Evolutionary conservation across 2,329 filamentous ascomycete genomes (phyloP), one percentile per base, ranked within the genome.

Genomic region (Capronia americana): DNA sequence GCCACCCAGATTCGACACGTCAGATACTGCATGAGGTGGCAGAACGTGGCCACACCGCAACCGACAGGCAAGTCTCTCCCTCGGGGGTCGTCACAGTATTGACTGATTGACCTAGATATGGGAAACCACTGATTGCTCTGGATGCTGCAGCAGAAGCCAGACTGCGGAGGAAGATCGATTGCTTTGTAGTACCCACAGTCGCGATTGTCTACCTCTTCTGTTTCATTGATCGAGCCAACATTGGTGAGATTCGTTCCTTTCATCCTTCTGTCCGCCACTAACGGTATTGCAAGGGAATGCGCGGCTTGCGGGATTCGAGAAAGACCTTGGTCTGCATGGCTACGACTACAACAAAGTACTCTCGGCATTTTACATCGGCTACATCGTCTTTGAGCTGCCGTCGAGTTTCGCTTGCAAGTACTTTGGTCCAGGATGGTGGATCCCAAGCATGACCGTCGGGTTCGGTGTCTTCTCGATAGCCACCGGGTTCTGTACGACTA

Each of bases 351-450:
- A 92, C 73, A 78, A 78, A 28, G 80, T 91, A 1, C 81, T 92
- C 2, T 88, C 88, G 10, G 75, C 88, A 69, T 92, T 92, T 78
- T 92, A 90, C 77, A 82, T 92, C 74, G 86, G 86, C 7, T 92
- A 92, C 76, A 91, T 92, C 71, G 28, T 92, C 54, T 90, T 90
- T 70, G 87, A 92, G 75, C 89, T 92, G 53, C 90, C 90, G 0
- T 83, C 82, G 61, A 92, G 87, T 69, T 83, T 92, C 65, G 76
- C 82, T 20, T 91, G 89, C 81, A 92, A 92, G 75, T 87, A 82
- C 80, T 79, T 92, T 3, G 90, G 90, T 0, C 90, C 90, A 0
- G 89, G 88, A 32, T 91, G 87, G 87, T 92, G 88, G 74, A 83
- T 92, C 20, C 90, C 90, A 0, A 74, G 80, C 3, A 86, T 85